Evolutionary conservation across 2,329 filamentous ascomycete genomes (phyloP).

Genomic region (Fusarium camptoceras): DNA sequence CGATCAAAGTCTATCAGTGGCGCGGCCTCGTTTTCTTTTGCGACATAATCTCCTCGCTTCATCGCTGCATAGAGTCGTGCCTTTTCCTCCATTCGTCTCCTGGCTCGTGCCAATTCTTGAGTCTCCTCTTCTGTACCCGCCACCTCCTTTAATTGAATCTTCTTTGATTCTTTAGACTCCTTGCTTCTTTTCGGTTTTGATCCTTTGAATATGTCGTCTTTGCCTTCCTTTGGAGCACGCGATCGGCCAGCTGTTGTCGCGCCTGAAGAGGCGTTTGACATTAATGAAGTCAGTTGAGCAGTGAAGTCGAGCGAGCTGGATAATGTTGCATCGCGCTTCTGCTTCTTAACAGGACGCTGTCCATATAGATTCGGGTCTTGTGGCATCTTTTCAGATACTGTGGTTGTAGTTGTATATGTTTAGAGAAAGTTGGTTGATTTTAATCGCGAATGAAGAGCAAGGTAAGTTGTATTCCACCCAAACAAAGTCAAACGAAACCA

Average conservation of each 20-base stretch:
- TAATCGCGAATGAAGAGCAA: slow-evolving; percentile 2
- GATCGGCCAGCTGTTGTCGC: slow-evolving; percentile 55
- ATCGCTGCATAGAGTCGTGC: slow-evolving; percentile 87
- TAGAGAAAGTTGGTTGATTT: neutral
- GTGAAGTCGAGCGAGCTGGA: slow-evolving; percentile 84
- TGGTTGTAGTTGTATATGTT: neutral
- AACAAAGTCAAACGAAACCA: neutral
- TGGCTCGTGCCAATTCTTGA: slow-evolving; percentile 75
- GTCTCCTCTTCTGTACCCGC: slow-evolving; percentile 71
- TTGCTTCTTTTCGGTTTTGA: slow-evolving; percentile 44
- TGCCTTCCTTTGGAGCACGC: slow-evolving; percentile 61
- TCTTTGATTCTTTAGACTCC: slow-evolving; percentile 55
- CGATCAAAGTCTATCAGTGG: slow-evolving; percentile 92
- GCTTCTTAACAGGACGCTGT: slow-evolving; percentile 75
- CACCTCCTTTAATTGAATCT: slow-evolving; percentile 64
- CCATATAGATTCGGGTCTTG: slow-evolving; percentile 82
- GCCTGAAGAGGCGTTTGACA: slow-evolving; percentile 66
- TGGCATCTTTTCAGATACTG: slow-evolving; percentile 58
- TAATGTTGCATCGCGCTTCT: slow-evolving; percentile 75
- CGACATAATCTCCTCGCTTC: slow-evolving; percentile 88
- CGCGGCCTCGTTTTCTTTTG: slow-evolving; percentile 71
- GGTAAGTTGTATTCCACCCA: neutral
- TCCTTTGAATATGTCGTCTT: slow-evolving; percentile 59
- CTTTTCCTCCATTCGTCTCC: slow-evolving; percentile 89
- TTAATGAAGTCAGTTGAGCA: slow-evolving; percentile 86